A percentile compares a stretch with the other conserved stretches of the same genome.
These are phyloP conservation scores for Melanopsichium pennsylvanicum DNA, from an alignment of 1,284 basidiomycete genomes.

Conservation along the genomic window DNA sequence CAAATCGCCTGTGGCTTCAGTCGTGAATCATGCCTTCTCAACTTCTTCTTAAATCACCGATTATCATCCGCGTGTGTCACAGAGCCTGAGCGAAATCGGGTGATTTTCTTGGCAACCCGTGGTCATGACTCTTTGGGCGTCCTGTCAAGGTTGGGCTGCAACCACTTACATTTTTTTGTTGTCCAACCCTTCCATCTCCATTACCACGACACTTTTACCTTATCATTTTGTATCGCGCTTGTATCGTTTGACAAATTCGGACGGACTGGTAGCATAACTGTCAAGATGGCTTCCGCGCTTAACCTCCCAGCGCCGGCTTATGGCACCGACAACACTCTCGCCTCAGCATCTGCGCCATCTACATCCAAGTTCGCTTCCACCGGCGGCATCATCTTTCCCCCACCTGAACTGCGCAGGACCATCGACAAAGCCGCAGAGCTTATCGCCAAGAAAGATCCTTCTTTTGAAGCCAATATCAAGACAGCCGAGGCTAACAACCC, in stretches of 20 bases:
- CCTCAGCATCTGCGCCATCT: slow-evolving; percentile 15
- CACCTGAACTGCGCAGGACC: slow-evolving; percentile 74
- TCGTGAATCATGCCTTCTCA: not conserved
- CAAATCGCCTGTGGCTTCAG: not conserved
- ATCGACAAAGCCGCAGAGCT: slow-evolving; percentile 96
- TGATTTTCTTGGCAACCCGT: slow-evolving; percentile 20
- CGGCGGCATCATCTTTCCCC: slow-evolving; percentile 65
- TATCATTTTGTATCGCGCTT: not conserved
- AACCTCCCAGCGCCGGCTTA: slow-evolving; percentile 55
- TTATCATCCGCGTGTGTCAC: not conserved
- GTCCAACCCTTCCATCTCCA: not conserved
- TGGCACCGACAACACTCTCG: slow-evolving; percentile 37
- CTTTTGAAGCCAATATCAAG: slow-evolving; percentile 63
- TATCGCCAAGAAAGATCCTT: slow-evolving; percentile 72
- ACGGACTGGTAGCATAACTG: not conserved
- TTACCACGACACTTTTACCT: not conserved
- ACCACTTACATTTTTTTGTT: too few relatives aligned
- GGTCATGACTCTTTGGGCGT: too few relatives aligned
- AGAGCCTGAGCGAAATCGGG: slow-evolving; percentile 10
- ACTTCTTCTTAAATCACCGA: slow-evolving; percentile 34
- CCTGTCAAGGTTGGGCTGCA: too few relatives aligned
- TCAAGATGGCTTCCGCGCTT: slow-evolving; percentile 47
- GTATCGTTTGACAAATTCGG: not conserved
- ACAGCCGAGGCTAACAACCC: slow-evolving; percentile 53
- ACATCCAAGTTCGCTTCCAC: slow-evolving; percentile 47